A percentile compares a stretch with the other conserved stretches of the same genome.
phyloP scores from a whole-genome alignment of 2,329 filamentous ascomycete genomes.

The Fusarium siculi region DNA sequence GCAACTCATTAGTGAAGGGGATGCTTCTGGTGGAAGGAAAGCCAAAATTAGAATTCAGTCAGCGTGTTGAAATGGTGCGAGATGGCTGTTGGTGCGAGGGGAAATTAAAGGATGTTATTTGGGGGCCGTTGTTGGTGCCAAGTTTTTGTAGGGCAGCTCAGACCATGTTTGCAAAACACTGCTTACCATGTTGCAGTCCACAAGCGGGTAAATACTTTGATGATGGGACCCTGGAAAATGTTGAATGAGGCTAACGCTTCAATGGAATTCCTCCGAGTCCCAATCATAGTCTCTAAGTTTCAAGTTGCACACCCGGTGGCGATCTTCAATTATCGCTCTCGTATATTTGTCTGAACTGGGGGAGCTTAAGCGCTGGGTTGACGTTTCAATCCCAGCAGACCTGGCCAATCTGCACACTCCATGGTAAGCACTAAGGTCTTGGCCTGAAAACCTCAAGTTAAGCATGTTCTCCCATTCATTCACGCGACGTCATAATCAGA shows the following conservation, averaged over 20 bases:
- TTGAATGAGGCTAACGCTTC: fast-evolving
- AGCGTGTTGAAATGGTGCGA: no score
- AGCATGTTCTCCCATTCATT: background rate
- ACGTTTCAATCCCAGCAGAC: fast-evolving
- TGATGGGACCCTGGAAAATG: background rate
- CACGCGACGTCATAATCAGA: background rate
- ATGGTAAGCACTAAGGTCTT: background rate
- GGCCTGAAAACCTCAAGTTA: background rate
- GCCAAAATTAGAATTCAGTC: fast-evolving
- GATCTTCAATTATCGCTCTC: background rate
- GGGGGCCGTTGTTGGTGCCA: background rate
- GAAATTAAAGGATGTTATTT: background rate
- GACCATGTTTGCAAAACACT: no score
- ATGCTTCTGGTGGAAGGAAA: fast-evolving
- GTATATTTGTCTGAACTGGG: background rate
- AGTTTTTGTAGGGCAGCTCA: background rate
- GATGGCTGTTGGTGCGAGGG: background rate
- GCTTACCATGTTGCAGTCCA: no score
- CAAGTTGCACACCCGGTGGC: fast-evolving
- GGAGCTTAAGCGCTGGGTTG: background rate
- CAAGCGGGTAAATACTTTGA: background rate
- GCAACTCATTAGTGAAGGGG: fast-evolving
- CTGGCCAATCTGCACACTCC: background rate
- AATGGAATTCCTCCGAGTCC: fast-evolving
- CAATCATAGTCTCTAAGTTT: no score